Evolutionary conservation across 768 basidiomycete genomes (phyloP).

Genomic region (Psilocybe tampanensis): DNA sequence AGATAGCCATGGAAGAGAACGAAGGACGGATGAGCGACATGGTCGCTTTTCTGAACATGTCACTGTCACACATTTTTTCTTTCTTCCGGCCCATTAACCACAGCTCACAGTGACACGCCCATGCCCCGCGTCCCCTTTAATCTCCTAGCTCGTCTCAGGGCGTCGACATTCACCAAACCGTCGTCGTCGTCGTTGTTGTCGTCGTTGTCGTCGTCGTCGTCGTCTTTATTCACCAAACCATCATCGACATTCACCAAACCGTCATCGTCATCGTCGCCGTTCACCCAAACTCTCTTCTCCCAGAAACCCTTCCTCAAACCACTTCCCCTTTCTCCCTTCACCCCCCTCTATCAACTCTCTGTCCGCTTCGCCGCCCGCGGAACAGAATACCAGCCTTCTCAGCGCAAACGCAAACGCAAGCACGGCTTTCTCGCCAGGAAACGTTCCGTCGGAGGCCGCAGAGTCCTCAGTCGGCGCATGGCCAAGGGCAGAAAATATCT

Average conservation of each 20-base stretch:
- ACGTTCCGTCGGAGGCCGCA: constrained; percentile 67
- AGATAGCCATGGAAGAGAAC: constrained; percentile 37
- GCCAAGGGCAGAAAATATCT: constrained; percentile 80
- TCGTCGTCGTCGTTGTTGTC: constrained; percentile 17
- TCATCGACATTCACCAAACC: too few species aligned
- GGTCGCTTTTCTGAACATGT: constrained; percentile 22
- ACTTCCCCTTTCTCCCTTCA: constrained; percentile 37
- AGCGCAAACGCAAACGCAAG: constrained; percentile 89
- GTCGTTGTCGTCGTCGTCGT: too few species aligned
- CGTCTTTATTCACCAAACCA: too few species aligned
- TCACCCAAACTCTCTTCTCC: constrained; percentile 23
- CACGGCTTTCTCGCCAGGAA: constrained; percentile 88
- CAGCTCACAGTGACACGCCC: too few species aligned
- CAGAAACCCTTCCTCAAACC: constrained; percentile 19
- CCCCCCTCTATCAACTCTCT: constrained; percentile 45
- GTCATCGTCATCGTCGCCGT: constrained; percentile 17
- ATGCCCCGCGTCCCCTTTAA: constrained; percentile 48
- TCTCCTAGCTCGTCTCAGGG: constrained; percentile 36
- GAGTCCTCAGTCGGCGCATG: constrained; percentile 68
- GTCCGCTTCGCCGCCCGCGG: constrained; percentile 72
- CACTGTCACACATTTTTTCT: constrained; percentile 19
- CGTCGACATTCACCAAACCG: too few species aligned
- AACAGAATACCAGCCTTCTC: constrained; percentile 96
- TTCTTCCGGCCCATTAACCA: not conserved
- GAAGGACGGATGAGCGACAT: constrained; percentile 19